Percentiles rank a stretch among this genome's conserved stretches.
These are phyloP conservation scores for Thraustochytrium sp. DNA, from an alignment of 352 stramenopile species.

Conservation along the genomic window DNA sequence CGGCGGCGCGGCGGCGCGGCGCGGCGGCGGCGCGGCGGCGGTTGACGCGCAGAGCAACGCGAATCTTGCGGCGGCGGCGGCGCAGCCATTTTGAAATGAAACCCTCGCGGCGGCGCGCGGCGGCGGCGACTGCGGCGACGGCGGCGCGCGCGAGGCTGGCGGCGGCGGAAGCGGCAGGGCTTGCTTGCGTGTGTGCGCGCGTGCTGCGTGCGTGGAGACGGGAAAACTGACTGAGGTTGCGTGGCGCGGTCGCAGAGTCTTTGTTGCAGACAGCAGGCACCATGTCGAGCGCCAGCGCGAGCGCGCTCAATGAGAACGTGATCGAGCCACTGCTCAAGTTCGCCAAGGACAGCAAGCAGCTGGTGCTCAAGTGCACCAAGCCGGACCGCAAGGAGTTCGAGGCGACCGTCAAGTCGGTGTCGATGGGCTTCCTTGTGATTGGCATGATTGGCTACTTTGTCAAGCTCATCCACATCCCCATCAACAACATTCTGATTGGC, in stretches of 20 bases:
- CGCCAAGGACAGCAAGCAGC: conserved; percentile 91
- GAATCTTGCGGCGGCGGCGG: no score
- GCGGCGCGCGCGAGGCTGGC: no score
- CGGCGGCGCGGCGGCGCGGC: no score
- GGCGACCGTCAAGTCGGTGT: neutral
- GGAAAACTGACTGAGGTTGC: no score
- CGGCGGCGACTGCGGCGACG: no score
- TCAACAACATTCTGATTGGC: conserved; percentile 99
- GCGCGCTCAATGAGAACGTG: conserved; percentile 53
- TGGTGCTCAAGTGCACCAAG: conserved; percentile 90
- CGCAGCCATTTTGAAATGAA: no score
- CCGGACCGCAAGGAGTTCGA: conserved; percentile 36
- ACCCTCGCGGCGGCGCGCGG: no score
- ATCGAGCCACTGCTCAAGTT: conserved; percentile 94
- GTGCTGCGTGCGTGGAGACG: no score
- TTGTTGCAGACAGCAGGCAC: neutral
- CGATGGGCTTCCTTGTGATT: conserved; percentile 96
- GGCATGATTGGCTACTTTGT: conserved; percentile 99
- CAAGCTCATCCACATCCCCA: conserved; percentile 99
- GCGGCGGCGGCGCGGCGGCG: no score
- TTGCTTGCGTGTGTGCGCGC: no score
- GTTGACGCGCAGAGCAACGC: no score
- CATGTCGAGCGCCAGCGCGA: conserved; percentile 24
- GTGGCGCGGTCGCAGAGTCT: neutral
- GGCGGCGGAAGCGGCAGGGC: no score